These are phyloP conservation scores for Prosopis cineraria DNA, from an alignment of 306 rosid genomes.

Conservation along the genomic window DNA sequence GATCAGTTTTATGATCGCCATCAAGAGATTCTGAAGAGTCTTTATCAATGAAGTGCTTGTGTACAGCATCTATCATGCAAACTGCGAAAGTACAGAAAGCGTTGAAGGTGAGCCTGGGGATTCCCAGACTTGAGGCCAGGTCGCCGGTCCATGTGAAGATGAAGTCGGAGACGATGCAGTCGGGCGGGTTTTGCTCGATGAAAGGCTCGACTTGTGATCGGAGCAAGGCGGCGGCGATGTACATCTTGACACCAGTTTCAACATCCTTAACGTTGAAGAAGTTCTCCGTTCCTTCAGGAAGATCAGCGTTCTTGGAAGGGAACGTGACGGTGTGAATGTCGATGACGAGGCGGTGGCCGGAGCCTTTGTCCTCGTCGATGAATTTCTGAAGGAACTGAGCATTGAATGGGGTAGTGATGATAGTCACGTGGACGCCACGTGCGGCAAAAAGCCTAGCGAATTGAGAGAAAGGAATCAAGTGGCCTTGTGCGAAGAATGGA, in stretches of 20 bases:
- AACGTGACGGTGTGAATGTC: background rate
- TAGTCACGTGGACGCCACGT: slow-evolving; percentile 26
- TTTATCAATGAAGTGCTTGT: background rate
- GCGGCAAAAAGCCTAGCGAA: slow-evolving; percentile 25
- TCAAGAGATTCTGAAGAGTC: background rate
- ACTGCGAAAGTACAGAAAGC: background rate
- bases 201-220: background rate
- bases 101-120: slow-evolving; percentile 19
- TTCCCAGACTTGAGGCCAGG: background rate
- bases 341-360: background rate
- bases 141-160: slow-evolving; percentile 8
- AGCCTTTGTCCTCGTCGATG: background rate
- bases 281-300: slow-evolving; percentile 10
- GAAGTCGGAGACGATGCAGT: slow-evolving; percentile 13
- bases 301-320: slow-evolving; percentile 20
- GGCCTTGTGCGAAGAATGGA: slow-evolving; percentile 19
- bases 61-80: background rate
- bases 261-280: background rate
- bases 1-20: background rate
- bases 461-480: slow-evolving; percentile 31
- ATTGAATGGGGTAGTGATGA: slow-evolving; percentile 24
- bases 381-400: background rate
- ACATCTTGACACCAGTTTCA: background rate
- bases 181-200: slow-evolving; percentile 1
- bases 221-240: background rate